Evolutionary conservation across 768 basidiomycete genomes (phyloP), one percentile per base, ranked within the genome.

Genomic region (Pulveroboletus sp.): DNA sequence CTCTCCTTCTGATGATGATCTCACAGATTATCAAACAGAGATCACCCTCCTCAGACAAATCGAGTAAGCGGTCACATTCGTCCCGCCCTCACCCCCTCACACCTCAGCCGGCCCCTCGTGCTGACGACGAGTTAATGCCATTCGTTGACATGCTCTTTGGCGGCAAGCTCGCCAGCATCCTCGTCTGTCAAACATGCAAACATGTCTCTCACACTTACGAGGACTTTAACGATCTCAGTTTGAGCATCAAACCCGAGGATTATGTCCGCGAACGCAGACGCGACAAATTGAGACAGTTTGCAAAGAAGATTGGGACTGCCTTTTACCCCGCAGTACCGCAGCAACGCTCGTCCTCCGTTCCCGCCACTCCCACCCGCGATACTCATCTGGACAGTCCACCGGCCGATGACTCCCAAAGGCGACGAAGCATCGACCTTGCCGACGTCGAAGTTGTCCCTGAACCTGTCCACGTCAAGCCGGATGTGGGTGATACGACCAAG

Each of bases 171-270:
- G 85, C 91, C 6, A 90, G 87, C 70, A 85, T 96, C 63, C 85
- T 98, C 43, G 87, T 98, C 3, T 98, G 94, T 66, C 91, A 93
- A 58, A 81, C 82, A 51, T 98, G 94, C 80, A 94, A 95, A 67
- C 83, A 90, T 60, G 82, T 96, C 43, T 95, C 93, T 3, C 84
- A 92, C 57, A 66, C 61, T 18, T 57, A 56, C 26, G 94, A 98
- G 67, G 91, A 93, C 62, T 97, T 96, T 67, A 86, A 88, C 65
- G 94, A 96, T 67, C 85, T 98, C 58, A 92, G 90, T 45, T 73
- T 98, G 31, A 88, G 86, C 67, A 86, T 94, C 66, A 89, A 86
- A 64, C 79, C 85, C 1, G 89, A 93, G 54, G 86, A 91, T 57
- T 88, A 88, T 51, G 73, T 72, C 30, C 80, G 79, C 48, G 79